Conservation (phyloP, 1,139 yeast genomes). For the Taphrina populina region DNA sequence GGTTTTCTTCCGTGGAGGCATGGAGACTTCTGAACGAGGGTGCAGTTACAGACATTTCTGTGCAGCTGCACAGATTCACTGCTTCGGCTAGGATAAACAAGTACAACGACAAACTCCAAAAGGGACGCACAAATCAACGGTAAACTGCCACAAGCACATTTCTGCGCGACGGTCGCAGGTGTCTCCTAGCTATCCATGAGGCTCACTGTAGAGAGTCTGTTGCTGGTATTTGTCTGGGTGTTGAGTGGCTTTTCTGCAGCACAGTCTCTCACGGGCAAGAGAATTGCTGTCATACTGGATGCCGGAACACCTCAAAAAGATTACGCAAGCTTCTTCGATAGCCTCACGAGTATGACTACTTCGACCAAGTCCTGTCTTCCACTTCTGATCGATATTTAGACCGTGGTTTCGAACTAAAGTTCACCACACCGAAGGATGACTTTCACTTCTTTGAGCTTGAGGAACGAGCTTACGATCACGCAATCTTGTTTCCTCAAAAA, state of each 20-base stretch:
- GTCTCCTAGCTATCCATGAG: too few relatives aligned
- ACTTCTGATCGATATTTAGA: too few relatives aligned
- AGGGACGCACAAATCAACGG: too few relatives aligned
- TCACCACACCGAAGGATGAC: conserved; percentile 42
- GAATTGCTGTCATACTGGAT: conserved; percentile 48
- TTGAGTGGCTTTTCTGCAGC: conserved; percentile 22
- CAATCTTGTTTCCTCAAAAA: conserved; percentile 53
- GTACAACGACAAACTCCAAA: too few relatives aligned
- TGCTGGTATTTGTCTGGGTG: background rate
- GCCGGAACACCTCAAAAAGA: conserved; percentile 43
- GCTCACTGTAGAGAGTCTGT: background rate
- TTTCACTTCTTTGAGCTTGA: conserved; percentile 50
- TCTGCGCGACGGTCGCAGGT: too few relatives aligned
- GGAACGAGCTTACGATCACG: conserved; percentile 53
- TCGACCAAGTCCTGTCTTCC: background rate
- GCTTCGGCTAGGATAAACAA: too few relatives aligned
- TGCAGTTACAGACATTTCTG: too few relatives aligned
- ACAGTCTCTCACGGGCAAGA: conserved; percentile 37
- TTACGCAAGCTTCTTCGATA: conserved; percentile 45
- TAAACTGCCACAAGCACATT: too few relatives aligned
- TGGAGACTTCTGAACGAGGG: background rate
- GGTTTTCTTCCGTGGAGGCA: conserved; percentile 1
- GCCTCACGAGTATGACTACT: conserved; percentile 40
- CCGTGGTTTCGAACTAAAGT: conserved; percentile 44
- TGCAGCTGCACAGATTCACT: too few relatives aligned